Conservation (phyloP, 805 yeast species). For the Suhomyces kilbournensis region DNA sequence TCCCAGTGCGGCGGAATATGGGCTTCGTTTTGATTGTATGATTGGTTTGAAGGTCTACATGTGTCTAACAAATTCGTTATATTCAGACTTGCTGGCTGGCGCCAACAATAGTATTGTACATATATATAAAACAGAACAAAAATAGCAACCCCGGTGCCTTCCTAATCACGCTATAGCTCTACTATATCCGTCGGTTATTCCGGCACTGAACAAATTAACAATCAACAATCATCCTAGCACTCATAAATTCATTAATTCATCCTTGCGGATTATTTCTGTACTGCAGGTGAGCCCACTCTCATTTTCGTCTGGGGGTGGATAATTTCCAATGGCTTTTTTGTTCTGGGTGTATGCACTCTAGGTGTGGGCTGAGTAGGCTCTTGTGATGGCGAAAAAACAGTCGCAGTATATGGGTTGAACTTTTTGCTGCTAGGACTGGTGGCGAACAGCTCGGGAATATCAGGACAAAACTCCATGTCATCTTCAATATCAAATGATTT, state of each 20-base stretch:
- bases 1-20: not conserved
- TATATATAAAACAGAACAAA: not conserved
- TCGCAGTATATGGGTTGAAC: slow-evolving; percentile 67
- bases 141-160: not conserved
- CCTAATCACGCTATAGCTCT: not conserved
- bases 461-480: slow-evolving; percentile 65
- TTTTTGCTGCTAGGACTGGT: slow-evolving; percentile 41
- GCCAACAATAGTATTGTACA: not conserved
- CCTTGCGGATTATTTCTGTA: not conserved
- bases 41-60: not conserved
- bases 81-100: not conserved
- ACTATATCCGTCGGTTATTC: not conserved
- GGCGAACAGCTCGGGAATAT: slow-evolving; percentile 38
- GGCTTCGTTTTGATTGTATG: not conserved
- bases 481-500: slow-evolving; percentile 63
- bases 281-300: slow-evolving; percentile 52
- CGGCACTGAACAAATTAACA: not conserved
- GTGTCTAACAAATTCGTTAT: not conserved
- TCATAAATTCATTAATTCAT: not conserved
- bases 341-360: slow-evolving; percentile 53
- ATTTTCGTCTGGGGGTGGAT: slow-evolving; percentile 61
- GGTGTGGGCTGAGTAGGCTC: slow-evolving; percentile 21
- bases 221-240: no score
- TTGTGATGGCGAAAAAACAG: slow-evolving; percentile 57
- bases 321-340: slow-evolving; percentile 58